Base-by-base conservation (phyloP, 768 basidiomycete genomes). In the Hemileccinum impolitum region DNA sequence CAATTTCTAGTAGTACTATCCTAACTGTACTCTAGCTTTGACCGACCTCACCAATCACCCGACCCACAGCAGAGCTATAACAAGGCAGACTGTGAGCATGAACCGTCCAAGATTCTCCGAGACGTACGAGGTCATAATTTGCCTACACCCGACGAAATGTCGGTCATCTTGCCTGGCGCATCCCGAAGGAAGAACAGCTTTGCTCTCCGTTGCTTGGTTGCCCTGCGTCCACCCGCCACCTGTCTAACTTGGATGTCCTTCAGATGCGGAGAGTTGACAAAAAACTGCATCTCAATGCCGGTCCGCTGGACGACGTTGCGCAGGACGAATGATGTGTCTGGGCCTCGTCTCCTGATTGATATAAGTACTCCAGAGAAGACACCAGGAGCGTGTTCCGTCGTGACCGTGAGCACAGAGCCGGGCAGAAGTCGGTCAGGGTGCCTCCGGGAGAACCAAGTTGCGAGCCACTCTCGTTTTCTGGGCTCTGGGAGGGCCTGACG, bases 241-340 rank as follows among this genome's bases (percentile, higher is more conserved):
- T 81, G 78, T 51, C 94, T 71, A 51, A 97, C 72, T 69, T 84
- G 84, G 69, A 98, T 87, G 47, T 87, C 84, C 75, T 90, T 91
- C 69, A 98, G 61, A 63, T 90, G 80, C 25, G 95, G 94, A 44
- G 87, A 90, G 61, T 81, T 83, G 55, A 85, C 82, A 66, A 86
- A 93, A 72, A 91, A 89, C 62, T 86, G 87, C 86, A 91, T 86
- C 75, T 97, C 95, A 34, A 96, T 87, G 12, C 94, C 94, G 12
- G 87, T 91, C 54, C 92, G 79, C 59, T 91, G 87, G 45, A 98
- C 79, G 56, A 96, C 81, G 70, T 97, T 97, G 55, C 95, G 80
- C 44, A 98, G 71, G 45, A 84, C 75, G 63, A 98, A 89, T n/a
- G 84, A 87, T 23, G 91, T 93, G 70, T 92, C 90, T 25, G 82